These are phyloP conservation scores for Dryas integrifolia DNA, from an alignment of 331 rosid genomes.

Conservation along the genomic window DNA sequence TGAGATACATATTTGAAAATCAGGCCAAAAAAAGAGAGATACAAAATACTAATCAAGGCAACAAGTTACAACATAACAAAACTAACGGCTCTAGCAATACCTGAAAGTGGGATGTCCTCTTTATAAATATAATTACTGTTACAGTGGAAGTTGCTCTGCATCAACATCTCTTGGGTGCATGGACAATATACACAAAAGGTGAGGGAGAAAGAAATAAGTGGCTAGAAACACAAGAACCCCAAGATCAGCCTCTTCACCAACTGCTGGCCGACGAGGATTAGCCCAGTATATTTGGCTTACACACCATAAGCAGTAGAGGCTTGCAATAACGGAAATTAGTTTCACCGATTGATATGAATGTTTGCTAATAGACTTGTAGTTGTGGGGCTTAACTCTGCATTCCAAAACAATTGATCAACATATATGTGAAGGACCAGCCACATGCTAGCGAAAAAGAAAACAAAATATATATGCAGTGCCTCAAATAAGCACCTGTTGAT, in stretches of 20 bases:
- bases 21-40: neutral
- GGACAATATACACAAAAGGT: conserved; percentile 63
- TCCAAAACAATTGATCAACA: conserved; percentile 20
- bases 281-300: conserved; percentile 62
- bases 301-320: conserved; percentile 79
- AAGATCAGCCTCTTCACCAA: conserved; percentile 90
- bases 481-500: conserved; percentile 60
- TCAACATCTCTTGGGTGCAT: conserved; percentile 54
- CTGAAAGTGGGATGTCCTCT: neutral
- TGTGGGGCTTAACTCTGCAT: conserved; percentile 55
- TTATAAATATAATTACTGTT: conserved; percentile 9
- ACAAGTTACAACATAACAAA: neutral
- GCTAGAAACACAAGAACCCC: conserved; percentile 70
- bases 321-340: conserved; percentile 50
- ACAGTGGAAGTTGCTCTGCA: conserved; percentile 50
- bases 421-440: conserved; percentile 17
- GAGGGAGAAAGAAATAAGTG: conserved; percentile 62
- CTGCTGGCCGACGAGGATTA: conserved; percentile 65
- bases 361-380: conserved; percentile 39
- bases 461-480: neutral
- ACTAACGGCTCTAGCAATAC: conserved; percentile 5
- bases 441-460: conserved; percentile 9
- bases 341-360: conserved; percentile 52
- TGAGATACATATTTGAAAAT: neutral
- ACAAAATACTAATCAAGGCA: conserved; percentile 10